Evolutionary conservation across 2,329 filamentous ascomycete genomes (phyloP), one percentile per base, ranked within the genome.

Genomic region (Trichoderma asperellum): DNA sequence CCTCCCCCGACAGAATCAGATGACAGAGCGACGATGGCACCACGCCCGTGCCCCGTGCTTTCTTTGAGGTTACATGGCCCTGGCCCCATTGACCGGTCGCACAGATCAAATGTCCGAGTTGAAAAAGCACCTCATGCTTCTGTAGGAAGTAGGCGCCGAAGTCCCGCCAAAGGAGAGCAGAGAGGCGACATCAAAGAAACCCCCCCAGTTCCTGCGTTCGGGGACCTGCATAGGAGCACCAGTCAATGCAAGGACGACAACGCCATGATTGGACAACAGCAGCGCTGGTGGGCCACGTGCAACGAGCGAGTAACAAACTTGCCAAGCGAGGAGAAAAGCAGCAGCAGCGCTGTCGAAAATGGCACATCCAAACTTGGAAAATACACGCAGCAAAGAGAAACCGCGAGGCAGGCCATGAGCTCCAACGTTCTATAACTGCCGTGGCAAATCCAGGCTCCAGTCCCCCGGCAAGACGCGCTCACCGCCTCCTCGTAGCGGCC

Each of bases 11-110:
- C 11, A 43, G 27, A 32, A 56, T 8, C 27, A 27, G 40, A 37
- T 16, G 18, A 34, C 8, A 18, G 53, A 58, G 40, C 40, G 37
- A 43, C 27, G 55, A 57, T 37, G 32, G 53, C 60, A 27, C 32
- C 68, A 59, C 40, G 34, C 18, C 61, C 55, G 24, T 14, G 61
- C 32, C 61, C 68, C 60, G 56, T 69, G 55, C 61, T 53, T 53
- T 34, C 35, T 10, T 49, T 49, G 47, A 24, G 35, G 67, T 64
- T 69, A 56, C 67, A 69, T 53, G 43, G 35, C 32, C 32, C 59
- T 40, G 29, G 49, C 37, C 29, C 49, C 40, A 18, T 43, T 43
- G 40, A 8, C n/a, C 29, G 29, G 6, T 57, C 63, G 52, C 40
- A 7, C 40, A 49, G 24, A 12, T 56, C 47, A 32, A 18, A 43